These are phyloP conservation scores for Amniculicola lignicola DNA, from an alignment of 495 filamentous ascomycete genomes.

Conservation along the genomic window DNA sequence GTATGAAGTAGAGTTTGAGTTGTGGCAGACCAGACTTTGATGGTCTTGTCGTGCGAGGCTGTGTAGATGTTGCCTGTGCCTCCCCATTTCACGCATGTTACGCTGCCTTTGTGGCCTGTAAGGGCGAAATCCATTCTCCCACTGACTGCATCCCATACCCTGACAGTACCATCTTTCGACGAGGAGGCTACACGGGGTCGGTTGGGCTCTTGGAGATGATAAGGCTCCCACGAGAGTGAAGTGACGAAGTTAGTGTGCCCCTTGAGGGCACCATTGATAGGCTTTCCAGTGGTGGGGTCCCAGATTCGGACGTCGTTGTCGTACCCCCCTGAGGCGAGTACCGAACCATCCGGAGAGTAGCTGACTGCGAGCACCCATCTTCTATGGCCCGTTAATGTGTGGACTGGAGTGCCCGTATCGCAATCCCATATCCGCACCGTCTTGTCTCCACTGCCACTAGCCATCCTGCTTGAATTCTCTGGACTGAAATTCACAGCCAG, in stretches of 20 bases:
- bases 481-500: conserved; percentile 87
- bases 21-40: conserved; percentile 85
- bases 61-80: conserved; percentile 84
- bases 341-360: conserved; percentile 78
- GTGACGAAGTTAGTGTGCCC: conserved; percentile 92
- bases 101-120: conserved; percentile 81
- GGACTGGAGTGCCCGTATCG: conserved; percentile 84
- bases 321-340: conserved; percentile 89
- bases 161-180: conserved; percentile 85
- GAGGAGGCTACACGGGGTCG: conserved; percentile 79
- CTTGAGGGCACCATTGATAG: conserved; percentile 72
- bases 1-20: conserved; percentile 76
- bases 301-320: conserved; percentile 89
- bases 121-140: conserved; percentile 76
- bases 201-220: conserved; percentile 73
- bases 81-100: conserved; percentile 93
- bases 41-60: conserved; percentile 85
- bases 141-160: conserved; percentile 81
- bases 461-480: conserved; percentile 71
- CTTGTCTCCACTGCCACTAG: conserved; percentile 84
- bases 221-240: conserved; percentile 88
- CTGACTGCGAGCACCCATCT: conserved; percentile 87
- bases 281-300: conserved; percentile 79
- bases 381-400: conserved; percentile 88
- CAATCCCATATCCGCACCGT: conserved; percentile 96